Conservation (phyloP, 495 filamentous ascomycete species). For the Neurospora sublineolata region DNA sequence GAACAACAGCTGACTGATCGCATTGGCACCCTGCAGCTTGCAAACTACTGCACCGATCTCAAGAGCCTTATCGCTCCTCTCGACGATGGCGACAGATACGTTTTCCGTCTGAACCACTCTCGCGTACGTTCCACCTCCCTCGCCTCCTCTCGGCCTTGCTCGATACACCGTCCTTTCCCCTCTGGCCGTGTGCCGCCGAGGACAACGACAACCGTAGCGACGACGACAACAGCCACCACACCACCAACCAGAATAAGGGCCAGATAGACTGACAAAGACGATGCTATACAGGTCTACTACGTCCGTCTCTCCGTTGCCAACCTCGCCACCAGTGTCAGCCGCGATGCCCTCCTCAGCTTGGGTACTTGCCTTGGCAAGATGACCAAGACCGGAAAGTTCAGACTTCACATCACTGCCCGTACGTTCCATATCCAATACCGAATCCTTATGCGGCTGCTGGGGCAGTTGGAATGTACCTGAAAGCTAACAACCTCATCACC, state of each 20-base stretch:
- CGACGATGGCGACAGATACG: conserved; percentile 60
- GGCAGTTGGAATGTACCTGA: neutral
- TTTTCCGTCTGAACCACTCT: conserved; percentile 68
- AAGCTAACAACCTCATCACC: neutral
- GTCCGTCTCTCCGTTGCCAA: conserved; percentile 78
- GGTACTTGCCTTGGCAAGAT: conserved; percentile 80
- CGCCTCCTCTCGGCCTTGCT: neutral
- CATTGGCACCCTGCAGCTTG: conserved; percentile 6
- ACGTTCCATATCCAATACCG: neutral
- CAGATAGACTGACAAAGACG: neutral
- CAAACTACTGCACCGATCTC: conserved; percentile 35
- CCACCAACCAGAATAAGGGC: neutral
- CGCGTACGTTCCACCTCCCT: conserved; percentile 14
- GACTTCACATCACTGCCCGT: conserved; percentile 66
- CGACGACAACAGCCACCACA: neutral
- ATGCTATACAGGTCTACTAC: conserved; percentile 63
- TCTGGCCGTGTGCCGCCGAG: conserved; percentile 2
- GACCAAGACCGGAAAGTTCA: conserved; percentile 86
- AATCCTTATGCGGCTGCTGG: neutral
- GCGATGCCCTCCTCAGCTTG: conserved; percentile 68
- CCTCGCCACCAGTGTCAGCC: conserved; percentile 70
- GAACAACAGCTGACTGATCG: neutral
- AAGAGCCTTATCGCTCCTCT: conserved; percentile 68
- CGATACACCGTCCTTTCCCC: neutral
- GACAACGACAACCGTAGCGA: neutral